Percentiles rank a stretch among this genome's conserved stretches.
phyloP scores from a whole-genome alignment of 2,329 filamentous ascomycete species.

The Curvularia sp. region DNA sequence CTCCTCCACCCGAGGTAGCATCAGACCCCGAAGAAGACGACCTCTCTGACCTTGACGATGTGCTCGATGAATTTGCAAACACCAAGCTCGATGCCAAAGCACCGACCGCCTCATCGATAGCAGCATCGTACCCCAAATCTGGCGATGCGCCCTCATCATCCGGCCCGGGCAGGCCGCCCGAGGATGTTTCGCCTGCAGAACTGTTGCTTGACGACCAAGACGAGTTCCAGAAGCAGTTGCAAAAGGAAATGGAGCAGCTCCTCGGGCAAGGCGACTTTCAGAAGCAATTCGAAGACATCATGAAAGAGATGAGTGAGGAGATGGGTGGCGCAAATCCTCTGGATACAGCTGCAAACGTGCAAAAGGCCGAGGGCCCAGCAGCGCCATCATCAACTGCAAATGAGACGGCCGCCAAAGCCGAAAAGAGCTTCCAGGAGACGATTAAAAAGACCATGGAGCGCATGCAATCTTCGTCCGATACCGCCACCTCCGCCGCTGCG shows the following conservation, averaged over 20 bases:
- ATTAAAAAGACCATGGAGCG: constrained; percentile 95
- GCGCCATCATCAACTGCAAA: constrained; percentile 11
- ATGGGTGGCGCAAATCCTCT: constrained; percentile 34
- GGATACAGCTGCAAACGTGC: constrained; percentile 22
- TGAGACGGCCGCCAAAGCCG: constrained; percentile 51
- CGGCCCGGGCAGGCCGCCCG: constrained; percentile 47
- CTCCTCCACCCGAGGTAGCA: constrained; percentile 53
- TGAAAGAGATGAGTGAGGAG: constrained; percentile 68
- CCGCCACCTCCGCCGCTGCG: constrained; percentile 78
- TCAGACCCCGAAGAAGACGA: constrained; percentile 94
- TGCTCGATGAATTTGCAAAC: constrained; percentile 88
- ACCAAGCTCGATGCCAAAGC: constrained; percentile 63
- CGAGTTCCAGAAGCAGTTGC: constrained; percentile 84
- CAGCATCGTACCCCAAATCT: constrained; percentile 41
- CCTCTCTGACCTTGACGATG: constrained; percentile 90
- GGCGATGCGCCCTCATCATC: constrained; percentile 50
- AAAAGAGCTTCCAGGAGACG: constrained; percentile 85
- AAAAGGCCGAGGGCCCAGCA: constrained; percentile 5
- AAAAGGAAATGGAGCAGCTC: constrained; percentile 86
- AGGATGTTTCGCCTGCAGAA: constrained; percentile 39
- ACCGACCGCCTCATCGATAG: constrained; percentile 31
- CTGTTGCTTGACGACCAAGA: constrained; percentile 56
- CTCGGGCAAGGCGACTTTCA: constrained; percentile 78
- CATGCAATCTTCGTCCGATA: constrained; percentile 87
- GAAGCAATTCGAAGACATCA: constrained; percentile 77